Percentiles rank a stretch among this genome's conserved stretches.
Evolutionary conservation across 257 asterid species (phyloP).

Genomic region (Perilla frutescens): DNA sequence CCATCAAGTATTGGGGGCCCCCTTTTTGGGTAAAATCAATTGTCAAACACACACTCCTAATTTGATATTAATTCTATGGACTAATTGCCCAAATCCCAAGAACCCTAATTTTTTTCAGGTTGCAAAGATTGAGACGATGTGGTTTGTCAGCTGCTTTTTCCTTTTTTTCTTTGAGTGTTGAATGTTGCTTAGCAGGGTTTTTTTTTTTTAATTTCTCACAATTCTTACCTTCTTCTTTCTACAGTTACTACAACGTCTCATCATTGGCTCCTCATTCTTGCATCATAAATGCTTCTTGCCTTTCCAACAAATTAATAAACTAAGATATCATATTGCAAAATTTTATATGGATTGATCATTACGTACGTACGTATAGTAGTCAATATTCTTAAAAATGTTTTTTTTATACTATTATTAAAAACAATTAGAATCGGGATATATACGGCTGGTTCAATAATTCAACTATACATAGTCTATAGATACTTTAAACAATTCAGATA

Average conservation of each 20-base stretch:
- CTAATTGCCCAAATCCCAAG: slow-evolving; percentile 42
- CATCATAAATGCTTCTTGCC: slow-evolving; percentile 27
- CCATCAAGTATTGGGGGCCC: slow-evolving; percentile 32
- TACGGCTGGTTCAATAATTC: too few species aligned
- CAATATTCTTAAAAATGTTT: too few species aligned
- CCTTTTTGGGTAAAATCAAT: slow-evolving; percentile 31
- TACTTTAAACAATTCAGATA: too few species aligned
- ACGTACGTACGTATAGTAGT: too few species aligned
- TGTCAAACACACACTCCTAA: slow-evolving; percentile 37
- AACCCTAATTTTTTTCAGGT: slow-evolving; percentile 22
- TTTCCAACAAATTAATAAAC: background rate
- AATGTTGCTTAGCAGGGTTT: slow-evolving; percentile 43
- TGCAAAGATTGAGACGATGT: slow-evolving; percentile 31
- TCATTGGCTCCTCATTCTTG: slow-evolving; percentile 43
- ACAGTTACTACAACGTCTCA: slow-evolving; percentile 25
- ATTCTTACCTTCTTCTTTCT: slow-evolving; percentile 1
- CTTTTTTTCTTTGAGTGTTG: slow-evolving; percentile 31
- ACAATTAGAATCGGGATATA: too few species aligned
- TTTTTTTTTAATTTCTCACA: slow-evolving; percentile 29
- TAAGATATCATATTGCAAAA: too few species aligned
- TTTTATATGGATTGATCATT: too few species aligned
- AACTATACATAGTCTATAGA: too few species aligned
- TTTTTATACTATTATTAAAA: too few species aligned
- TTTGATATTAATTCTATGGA: slow-evolving; percentile 34
- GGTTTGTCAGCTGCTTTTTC: slow-evolving; percentile 16